These are phyloP conservation scores for Cyclotella baltica DNA, from an alignment of 108 stramenopile genomes.

Conservation along the genomic window DNA sequence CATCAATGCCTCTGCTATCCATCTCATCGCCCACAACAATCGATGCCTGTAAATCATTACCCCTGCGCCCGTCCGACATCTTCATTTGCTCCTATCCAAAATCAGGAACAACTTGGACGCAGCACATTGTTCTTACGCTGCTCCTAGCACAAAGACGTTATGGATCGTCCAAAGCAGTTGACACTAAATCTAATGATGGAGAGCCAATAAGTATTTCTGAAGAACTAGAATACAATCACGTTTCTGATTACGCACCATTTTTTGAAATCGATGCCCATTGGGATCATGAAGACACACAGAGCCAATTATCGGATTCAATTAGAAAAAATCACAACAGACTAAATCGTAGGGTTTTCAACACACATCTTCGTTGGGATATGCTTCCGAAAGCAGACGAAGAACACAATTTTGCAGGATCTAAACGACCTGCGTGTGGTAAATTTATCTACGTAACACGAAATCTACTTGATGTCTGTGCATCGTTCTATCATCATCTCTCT, in stretches of 20 bases:
- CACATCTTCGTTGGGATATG: conserved; percentile 72
- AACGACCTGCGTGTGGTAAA: conserved; percentile 43
- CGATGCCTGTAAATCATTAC: conserved; percentile 43
- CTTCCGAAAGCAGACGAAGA: conserved; percentile 49
- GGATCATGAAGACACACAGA: conserved; percentile 12
- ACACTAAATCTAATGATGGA: too few relatives aligned
- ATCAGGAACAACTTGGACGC: conserved; percentile 82
- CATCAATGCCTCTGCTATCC: conserved; percentile 59
- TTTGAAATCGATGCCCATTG: conserved; percentile 74
- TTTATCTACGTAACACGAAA: conserved; percentile 72
- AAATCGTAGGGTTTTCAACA: conserved; percentile 70
- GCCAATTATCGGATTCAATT: conserved; percentile 18
- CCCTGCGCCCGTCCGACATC: conserved; percentile 45
- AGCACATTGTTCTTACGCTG: conserved; percentile 66
- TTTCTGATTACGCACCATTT: conserved; percentile 76
- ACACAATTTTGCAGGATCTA: neutral
- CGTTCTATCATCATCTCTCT: conserved; percentile 78
- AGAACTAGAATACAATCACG: conserved; percentile 43
- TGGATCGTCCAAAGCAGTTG: neutral
- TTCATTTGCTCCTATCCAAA: conserved; percentile 78
- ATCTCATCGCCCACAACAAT: conserved; percentile 62
- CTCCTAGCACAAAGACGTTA: conserved; percentile 40
- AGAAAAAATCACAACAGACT: conserved; percentile 36
- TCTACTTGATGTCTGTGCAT: conserved; percentile 59
- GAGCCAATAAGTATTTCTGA: neutral